Percentiles rank a stretch among this genome's conserved stretches.
These are phyloP conservation scores for Phytopythium helicoides DNA, from an alignment of 352 stramenopile genomes.

Conservation along the genomic window DNA sequence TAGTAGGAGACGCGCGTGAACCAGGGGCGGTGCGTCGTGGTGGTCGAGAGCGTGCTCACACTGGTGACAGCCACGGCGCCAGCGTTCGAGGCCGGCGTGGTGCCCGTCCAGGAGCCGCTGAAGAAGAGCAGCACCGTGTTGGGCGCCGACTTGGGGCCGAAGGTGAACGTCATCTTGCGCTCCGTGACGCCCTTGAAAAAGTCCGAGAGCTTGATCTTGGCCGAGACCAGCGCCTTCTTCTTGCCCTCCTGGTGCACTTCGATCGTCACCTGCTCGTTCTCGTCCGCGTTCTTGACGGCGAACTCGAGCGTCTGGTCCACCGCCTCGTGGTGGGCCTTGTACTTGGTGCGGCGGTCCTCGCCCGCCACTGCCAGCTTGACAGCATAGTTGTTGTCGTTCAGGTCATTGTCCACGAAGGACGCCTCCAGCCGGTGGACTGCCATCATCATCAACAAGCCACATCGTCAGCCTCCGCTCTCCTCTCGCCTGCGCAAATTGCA, in stretches of 20 bases:
- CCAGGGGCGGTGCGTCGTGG: constrained; percentile 43
- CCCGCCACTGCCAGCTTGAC: constrained; percentile 22
- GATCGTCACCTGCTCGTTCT: constrained; percentile 31
- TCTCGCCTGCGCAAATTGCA: too few species aligned
- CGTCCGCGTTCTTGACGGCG: constrained; percentile 32
- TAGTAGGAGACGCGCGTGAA: constrained; percentile 78
- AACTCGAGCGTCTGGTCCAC: constrained; percentile 46
- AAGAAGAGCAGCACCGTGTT: constrained; percentile 27
- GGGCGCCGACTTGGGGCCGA: constrained; percentile 23
- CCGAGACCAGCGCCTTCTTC: constrained; percentile 38
- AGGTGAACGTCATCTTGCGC: constrained; percentile 41
- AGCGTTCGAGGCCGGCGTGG: neutral
- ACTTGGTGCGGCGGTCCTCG: constrained; percentile 20
- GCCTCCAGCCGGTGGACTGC: constrained; percentile 33
- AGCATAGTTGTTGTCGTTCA: constrained; percentile 18
- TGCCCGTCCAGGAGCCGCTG: constrained; percentile 22
- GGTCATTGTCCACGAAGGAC: constrained; percentile 18
- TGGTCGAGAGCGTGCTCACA: constrained; percentile 6
- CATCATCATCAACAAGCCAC: neutral
- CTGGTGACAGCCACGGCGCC: constrained; percentile 2
- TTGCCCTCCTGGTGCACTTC: constrained; percentile 41
- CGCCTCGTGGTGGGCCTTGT: constrained; percentile 11
- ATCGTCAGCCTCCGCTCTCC: neutral
- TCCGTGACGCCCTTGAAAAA: constrained; percentile 23
- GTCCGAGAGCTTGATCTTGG: constrained; percentile 26